Percentiles rank a stretch among this genome's conserved stretches.
Evolutionary conservation across 306 rosid genomes (phyloP).

Genomic region (Glycine tomentella): DNA sequence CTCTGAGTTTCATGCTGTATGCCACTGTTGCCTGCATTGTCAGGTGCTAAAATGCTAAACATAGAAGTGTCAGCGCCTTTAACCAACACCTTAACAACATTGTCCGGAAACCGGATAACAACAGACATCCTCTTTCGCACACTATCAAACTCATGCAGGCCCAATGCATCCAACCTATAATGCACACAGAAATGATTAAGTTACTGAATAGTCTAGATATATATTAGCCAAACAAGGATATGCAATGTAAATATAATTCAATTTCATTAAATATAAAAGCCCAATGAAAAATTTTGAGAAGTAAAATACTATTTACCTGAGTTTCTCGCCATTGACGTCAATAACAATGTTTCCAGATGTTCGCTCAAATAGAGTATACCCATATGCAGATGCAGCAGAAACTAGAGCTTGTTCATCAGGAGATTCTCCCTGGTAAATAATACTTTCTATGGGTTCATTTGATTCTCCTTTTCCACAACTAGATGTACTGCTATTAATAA

Average conservation of each 20-base stretch:
- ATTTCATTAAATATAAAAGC: background rate
- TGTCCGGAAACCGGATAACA: too few species aligned
- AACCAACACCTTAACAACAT: too few species aligned
- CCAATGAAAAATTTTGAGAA: background rate
- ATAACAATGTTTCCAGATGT: constrained; percentile 81
- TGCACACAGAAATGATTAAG: constrained; percentile 39
- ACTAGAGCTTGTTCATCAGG: constrained; percentile 93
- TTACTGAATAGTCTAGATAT: constrained; percentile 10
- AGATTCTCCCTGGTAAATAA: constrained; percentile 90
- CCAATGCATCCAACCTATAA: too few species aligned
- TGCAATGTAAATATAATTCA: constrained; percentile 4
- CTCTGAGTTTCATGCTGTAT: too few species aligned
- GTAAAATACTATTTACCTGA: constrained; percentile 58
- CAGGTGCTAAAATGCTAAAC: too few species aligned
- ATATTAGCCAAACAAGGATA: constrained; percentile 8
- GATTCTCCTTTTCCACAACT: constrained; percentile 50
- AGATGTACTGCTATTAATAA: constrained; percentile 49
- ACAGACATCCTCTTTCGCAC: too few species aligned
- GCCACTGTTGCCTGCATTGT: too few species aligned
- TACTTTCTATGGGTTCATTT: constrained; percentile 49
- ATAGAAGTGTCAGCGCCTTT: too few species aligned
- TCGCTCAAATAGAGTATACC: constrained; percentile 83
- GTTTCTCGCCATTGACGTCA: constrained; percentile 76
- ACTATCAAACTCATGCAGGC: too few species aligned
- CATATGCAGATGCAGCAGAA: constrained; percentile 83